phyloP scores from a whole-genome alignment of 768 basidiomycete species.

The Tephrocybe sp. region DNA sequence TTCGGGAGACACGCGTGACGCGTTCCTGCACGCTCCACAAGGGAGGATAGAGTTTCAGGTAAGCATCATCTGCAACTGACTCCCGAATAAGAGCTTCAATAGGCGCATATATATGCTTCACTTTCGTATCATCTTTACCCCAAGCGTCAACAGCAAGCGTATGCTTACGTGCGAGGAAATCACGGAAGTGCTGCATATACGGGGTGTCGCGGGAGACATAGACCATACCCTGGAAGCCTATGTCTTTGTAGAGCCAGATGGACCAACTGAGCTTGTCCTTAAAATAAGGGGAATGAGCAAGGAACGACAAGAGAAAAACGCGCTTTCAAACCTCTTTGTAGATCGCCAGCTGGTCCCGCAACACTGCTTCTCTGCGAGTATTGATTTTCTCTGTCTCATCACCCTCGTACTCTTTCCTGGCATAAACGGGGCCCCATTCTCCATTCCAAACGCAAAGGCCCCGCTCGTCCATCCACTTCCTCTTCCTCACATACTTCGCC shows the following conservation, averaged over 20 bases:
- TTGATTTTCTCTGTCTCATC: conserved; percentile 64
- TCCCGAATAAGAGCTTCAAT: conserved; percentile 59
- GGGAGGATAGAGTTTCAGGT: conserved; percentile 54
- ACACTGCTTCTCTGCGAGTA: conserved; percentile 55
- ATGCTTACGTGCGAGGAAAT: conserved; percentile 76
- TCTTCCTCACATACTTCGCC: conserved; percentile 67
- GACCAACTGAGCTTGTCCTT: conserved; percentile 72
- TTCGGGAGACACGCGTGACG: conserved; percentile 56
- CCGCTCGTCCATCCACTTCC: conserved; percentile 70
- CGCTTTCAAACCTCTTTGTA: conserved; percentile 50
- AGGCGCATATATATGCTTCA: conserved; percentile 61
- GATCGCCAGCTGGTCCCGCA: conserved; percentile 70
- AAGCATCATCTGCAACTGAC: conserved; percentile 34
- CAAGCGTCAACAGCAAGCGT: conserved; percentile 73
- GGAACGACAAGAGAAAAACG: conserved; percentile 31
- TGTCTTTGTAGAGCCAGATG: conserved; percentile 87
- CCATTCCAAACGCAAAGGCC: conserved; percentile 76
- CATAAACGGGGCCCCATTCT: conserved; percentile 86
- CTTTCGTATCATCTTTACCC: conserved; percentile 65
- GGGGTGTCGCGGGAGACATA: conserved; percentile 62
- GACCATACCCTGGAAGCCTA: conserved; percentile 86
- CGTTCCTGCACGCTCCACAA: conserved; percentile 61
- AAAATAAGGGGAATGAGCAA: conserved; percentile 44
- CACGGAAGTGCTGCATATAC: conserved; percentile 65
- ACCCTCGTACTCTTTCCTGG: conserved; percentile 56